Evolutionary conservation across 2,329 filamentous ascomycete species (phyloP).

Genomic region (Orbilia javanica): DNA sequence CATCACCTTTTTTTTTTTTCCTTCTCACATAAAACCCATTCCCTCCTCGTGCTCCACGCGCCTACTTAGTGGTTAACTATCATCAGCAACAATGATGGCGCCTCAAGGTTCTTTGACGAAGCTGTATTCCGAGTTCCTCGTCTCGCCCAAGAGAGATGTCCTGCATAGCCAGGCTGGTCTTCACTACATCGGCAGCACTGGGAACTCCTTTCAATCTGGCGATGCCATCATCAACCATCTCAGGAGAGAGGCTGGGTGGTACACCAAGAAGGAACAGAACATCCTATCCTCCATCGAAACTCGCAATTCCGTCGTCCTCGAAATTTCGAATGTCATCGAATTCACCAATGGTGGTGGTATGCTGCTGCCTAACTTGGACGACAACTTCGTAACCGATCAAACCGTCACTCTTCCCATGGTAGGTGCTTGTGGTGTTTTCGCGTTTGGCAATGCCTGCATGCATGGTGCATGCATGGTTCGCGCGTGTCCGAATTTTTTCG

Average conservation of each 20-base stretch:
- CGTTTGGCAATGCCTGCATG: constrained; percentile 3
- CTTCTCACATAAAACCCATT: not conserved
- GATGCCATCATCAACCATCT: constrained; percentile 87
- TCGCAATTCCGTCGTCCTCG: constrained; percentile 76
- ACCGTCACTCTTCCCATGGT: constrained; percentile 84
- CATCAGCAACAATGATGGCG: constrained; percentile 47
- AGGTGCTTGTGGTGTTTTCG: constrained; percentile 65
- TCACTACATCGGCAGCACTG: constrained; percentile 86
- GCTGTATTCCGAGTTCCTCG: constrained; percentile 78
- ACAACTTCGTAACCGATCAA: constrained; percentile 91
- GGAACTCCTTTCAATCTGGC: constrained; percentile 78
- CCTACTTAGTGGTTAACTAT: not conserved
- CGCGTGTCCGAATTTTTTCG: constrained; percentile 15
- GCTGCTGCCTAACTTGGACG: constrained; percentile 89
- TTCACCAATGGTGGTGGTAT: constrained; percentile 84
- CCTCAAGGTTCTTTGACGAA: constrained; percentile 45
- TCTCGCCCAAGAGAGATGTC: constrained; percentile 74
- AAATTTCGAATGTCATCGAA: constrained; percentile 85
- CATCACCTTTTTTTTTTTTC: not conserved
- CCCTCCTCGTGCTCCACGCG: not conserved
- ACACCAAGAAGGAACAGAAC: constrained; percentile 86
- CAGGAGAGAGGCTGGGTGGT: constrained; percentile 73
- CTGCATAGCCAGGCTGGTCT: constrained; percentile 77
- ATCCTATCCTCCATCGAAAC: constrained; percentile 81
- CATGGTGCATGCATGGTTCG: constrained; percentile 32